phyloP scores from a whole-genome alignment of 345 rosid species.

The Lagerstroemia speciosa region DNA sequence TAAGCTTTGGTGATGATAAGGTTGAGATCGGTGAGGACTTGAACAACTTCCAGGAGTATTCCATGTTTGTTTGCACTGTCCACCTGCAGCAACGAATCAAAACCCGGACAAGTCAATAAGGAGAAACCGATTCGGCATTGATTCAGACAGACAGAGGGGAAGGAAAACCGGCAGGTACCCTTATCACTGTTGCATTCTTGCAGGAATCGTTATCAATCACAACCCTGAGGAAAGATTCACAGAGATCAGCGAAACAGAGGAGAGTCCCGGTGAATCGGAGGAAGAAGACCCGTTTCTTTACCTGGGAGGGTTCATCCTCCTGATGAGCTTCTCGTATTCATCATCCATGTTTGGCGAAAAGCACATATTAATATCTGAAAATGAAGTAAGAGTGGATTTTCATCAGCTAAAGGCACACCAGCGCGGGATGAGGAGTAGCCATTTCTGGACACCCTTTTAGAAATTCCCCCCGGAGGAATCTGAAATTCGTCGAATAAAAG shows the following conservation, averaged over 20 bases:
- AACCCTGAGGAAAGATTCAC: conserved; percentile 43
- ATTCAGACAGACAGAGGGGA: conserved; percentile 1
- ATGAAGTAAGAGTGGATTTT: conserved; percentile 3
- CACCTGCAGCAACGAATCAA: conserved; percentile 43
- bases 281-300: conserved; percentile 13
- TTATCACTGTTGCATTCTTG: conserved; percentile 79
- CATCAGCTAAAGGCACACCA: background rate
- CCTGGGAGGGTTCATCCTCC: conserved; percentile 98
- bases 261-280: conserved; percentile 6
- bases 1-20: conserved; percentile 77
- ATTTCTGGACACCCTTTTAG: conserved; percentile 9
- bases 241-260: conserved; percentile 4
- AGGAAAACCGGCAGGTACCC: conserved; percentile 29
- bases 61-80: conserved; percentile 95
- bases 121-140: background rate
- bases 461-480: background rate
- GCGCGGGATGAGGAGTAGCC: background rate
- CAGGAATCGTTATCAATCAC: conserved; percentile 87
- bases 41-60: conserved; percentile 91
- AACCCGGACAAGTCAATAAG: conserved; percentile 5
- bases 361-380: conserved; percentile 48
- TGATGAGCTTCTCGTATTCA: conserved; percentile 76
- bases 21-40: conserved; percentile 85
- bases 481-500: background rate
- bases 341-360: conserved; percentile 67